phyloP scores from a whole-genome alignment of 495 filamentous ascomycete species.

The Penicillium paradoxum region DNA sequence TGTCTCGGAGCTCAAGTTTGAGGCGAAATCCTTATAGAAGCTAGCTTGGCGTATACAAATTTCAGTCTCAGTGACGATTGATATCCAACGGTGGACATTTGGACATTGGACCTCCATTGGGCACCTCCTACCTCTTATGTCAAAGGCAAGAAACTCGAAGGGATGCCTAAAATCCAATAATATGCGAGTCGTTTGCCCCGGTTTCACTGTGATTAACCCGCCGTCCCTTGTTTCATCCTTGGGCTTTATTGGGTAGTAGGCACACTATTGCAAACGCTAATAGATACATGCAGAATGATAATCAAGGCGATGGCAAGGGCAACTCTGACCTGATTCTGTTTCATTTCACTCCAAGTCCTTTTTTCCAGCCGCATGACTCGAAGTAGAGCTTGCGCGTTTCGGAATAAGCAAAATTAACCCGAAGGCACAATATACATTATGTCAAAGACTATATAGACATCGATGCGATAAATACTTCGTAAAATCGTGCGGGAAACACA shows the following conservation, averaged over 20 bases:
- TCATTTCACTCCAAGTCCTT: not conserved
- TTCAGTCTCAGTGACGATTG: not conserved
- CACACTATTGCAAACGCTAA: slow-evolving; percentile 8
- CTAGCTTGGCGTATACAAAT: slow-evolving; percentile 3
- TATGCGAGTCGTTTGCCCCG: slow-evolving; percentile 15
- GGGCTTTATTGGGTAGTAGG: slow-evolving; percentile 4
- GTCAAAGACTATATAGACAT: slow-evolving; percentile 3
- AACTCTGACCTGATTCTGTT: not conserved
- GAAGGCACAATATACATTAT: slow-evolving; percentile 2
- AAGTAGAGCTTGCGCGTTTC: not conserved
- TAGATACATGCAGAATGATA: not conserved
- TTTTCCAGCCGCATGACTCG: not conserved
- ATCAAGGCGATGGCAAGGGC: not conserved
- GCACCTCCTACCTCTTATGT: not conserved
- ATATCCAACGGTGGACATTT: not conserved
- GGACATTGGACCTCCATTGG: not conserved
- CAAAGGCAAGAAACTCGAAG: not conserved
- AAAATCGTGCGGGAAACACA: not conserved
- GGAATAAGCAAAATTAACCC: not conserved
- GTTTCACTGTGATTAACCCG: slow-evolving; percentile 20
- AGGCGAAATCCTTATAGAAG: slow-evolving; percentile 4
- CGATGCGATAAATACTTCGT: slow-evolving; percentile 1
- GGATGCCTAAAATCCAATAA: not conserved
- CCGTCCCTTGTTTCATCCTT: slow-evolving; percentile 24
- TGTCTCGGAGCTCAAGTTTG: not conserved